phyloP scores from a whole-genome alignment of 1,139 yeast species.

The Scheffersomyces cryptocercus region DNA sequence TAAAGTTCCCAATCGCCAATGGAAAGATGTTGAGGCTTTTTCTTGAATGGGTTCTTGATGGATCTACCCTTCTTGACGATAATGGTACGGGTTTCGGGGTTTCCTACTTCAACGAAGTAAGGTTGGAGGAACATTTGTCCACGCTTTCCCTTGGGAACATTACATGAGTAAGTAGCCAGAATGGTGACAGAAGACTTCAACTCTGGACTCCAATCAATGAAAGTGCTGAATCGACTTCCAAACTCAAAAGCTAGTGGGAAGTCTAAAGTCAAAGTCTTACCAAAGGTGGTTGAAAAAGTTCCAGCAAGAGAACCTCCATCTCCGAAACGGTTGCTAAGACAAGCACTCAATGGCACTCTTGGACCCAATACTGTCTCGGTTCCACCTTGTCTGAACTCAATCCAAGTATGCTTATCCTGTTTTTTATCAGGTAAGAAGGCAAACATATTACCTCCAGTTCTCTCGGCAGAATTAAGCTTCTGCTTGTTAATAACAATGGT shows the following conservation, averaged over 20 bases:
- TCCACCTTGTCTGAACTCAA: slow-evolving; percentile 12
- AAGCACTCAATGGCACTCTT: slow-evolving; percentile 18
- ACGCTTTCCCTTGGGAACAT: slow-evolving; percentile 15
- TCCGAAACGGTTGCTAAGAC: slow-evolving; percentile 19
- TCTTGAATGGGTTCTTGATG: slow-evolving; percentile 7
- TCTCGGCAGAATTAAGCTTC: slow-evolving; percentile 17
- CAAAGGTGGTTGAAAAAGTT: slow-evolving; percentile 13
- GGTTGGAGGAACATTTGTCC: slow-evolving; percentile 25
- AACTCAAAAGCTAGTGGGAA: slow-evolving; percentile 10
- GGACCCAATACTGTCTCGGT: slow-evolving; percentile 10
- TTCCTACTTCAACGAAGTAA: slow-evolving; percentile 10
- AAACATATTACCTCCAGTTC: slow-evolving; percentile 14
- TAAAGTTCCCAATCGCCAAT: background rate
- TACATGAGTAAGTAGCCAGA: slow-evolving; percentile 17
- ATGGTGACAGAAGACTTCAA: slow-evolving; percentile 10
- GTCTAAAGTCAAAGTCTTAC: slow-evolving; percentile 15
- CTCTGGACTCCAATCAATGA: slow-evolving; percentile 5
- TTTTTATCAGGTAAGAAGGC: slow-evolving; percentile 5
- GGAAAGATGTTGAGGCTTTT: slow-evolving; percentile 1
- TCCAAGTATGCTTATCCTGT: slow-evolving; percentile 13
- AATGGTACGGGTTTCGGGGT: slow-evolving; percentile 13
- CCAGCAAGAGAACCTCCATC: slow-evolving; percentile 22
- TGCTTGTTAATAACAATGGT: slow-evolving; percentile 16
- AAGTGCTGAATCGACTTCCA: background rate
- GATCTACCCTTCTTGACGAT: slow-evolving; percentile 5